phyloP scores from a whole-genome alignment of 495 filamentous ascomycete genomes.

The Eremomyces bilateralis region DNA sequence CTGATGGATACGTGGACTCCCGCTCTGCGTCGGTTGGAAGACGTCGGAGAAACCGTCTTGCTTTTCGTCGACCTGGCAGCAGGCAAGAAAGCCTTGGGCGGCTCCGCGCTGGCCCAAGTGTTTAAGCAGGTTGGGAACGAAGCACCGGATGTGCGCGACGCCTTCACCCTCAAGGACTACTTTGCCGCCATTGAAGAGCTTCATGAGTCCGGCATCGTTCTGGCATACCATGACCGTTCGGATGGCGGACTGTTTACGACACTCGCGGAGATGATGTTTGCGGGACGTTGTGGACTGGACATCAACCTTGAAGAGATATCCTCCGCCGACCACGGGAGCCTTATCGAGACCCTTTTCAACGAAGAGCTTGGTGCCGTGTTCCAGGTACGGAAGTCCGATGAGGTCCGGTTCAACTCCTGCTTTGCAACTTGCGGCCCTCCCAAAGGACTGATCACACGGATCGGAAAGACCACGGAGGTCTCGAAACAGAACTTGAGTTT shows the following conservation, averaged over 20 bases:
- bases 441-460: conserved; percentile 52
- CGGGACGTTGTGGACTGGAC: conserved; percentile 74
- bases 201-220: conserved; percentile 67
- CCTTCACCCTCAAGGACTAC: conserved; percentile 67
- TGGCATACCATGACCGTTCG: conserved; percentile 87
- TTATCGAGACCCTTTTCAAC: conserved; percentile 69
- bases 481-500: conserved; percentile 65
- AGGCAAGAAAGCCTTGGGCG: conserved; percentile 60
- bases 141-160: conserved; percentile 65
- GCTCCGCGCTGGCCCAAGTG: conserved; percentile 81
- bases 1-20: conserved; percentile 84
- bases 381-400: conserved; percentile 69
- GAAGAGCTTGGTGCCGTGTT: conserved; percentile 97
- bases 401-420: conserved; percentile 65
- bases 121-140: conserved; percentile 71
- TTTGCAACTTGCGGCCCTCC: conserved; percentile 88
- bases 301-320: conserved; percentile 59
- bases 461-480: conserved; percentile 48
- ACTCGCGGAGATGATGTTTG: conserved; percentile 94
- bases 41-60: conserved; percentile 74
- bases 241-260: conserved; percentile 89
- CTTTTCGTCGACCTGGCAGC: conserved; percentile 78
- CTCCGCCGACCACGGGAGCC: conserved; percentile 30
- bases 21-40: conserved; percentile 56
- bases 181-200: conserved; percentile 75